Percentiles rank a stretch among this genome's conserved stretches.
Evolutionary conservation across 805 yeast genomes (phyloP).

Genomic region (Saturnispora mendoncae): DNA sequence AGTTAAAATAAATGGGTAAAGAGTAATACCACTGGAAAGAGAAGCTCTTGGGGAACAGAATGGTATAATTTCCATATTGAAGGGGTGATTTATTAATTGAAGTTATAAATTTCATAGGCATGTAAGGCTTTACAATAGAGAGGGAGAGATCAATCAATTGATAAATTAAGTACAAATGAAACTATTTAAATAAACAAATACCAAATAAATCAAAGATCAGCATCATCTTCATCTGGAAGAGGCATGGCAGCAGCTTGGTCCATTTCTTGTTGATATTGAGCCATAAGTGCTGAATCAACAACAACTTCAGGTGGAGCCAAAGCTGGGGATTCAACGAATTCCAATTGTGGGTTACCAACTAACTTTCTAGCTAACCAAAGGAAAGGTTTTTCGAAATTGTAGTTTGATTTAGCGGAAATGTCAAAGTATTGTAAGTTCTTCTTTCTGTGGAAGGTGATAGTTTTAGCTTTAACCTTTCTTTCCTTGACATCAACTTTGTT

Average conservation of each 20-base stretch:
- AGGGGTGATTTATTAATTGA: too few species aligned
- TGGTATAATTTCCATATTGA: too few species aligned
- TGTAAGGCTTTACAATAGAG: too few species aligned
- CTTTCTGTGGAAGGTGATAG: constrained; percentile 99
- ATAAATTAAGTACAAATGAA: too few species aligned
- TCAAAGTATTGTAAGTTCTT: constrained; percentile 99
- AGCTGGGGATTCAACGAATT: constrained; percentile 98
- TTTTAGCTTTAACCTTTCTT: constrained; percentile 99
- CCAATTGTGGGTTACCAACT: constrained; percentile 96
- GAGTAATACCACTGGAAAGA: too few species aligned
- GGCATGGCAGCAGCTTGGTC: constrained; percentile 99
- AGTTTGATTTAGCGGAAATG: constrained; percentile 98
- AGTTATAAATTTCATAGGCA: too few species aligned
- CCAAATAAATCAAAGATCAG: constrained; percentile 71
- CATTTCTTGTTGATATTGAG: constrained; percentile 98
- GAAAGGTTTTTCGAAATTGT: constrained; percentile 99
- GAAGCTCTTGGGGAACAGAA: too few species aligned
- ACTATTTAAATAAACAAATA: too few species aligned
- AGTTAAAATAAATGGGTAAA: too few species aligned
- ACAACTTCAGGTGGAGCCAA: constrained; percentile 99
- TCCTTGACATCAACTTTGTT: constrained; percentile 99
- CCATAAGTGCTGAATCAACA: constrained; percentile 94
- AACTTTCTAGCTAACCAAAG: constrained; percentile 99
- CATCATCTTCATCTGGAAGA: constrained; percentile 99
- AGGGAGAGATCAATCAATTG: too few species aligned